Conservation (phyloP, 1,139 yeast genomes). For the Taiozyma sp. region DNA sequence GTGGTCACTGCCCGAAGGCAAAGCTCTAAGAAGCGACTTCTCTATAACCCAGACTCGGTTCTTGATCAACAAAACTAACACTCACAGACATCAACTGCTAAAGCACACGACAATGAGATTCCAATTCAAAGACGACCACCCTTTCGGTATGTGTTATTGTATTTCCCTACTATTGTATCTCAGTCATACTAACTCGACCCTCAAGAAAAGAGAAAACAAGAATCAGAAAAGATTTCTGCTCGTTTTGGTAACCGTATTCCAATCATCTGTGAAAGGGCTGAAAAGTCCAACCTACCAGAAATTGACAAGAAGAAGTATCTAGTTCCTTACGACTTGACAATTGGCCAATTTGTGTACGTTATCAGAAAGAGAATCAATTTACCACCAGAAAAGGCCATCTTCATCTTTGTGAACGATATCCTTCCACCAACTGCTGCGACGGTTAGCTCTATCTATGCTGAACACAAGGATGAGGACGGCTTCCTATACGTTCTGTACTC, state of each 20-base stretch:
- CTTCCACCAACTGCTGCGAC: constrained; percentile 97
- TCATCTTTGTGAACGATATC: constrained; percentile 92
- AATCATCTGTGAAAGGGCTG: constrained; percentile 95
- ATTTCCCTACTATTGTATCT: background rate
- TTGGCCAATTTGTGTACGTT: constrained; percentile 96
- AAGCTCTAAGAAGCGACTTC: background rate
- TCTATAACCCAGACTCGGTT: background rate
- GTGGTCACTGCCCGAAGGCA: background rate
- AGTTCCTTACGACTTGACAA: constrained; percentile 94
- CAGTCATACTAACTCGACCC: constrained; percentile 13
- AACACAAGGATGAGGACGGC: constrained; percentile 97
- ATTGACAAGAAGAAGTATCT: constrained; percentile 95
- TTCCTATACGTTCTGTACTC: constrained; percentile 90
- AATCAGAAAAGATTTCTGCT: constrained; percentile 85
- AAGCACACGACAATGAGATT: constrained; percentile 54
- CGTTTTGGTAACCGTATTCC: constrained; percentile 93
- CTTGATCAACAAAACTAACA: background rate
- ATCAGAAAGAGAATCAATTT: constrained; percentile 93
- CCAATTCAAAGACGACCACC: constrained; percentile 88
- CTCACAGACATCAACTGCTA: background rate
- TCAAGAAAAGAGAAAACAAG: constrained; percentile 89
- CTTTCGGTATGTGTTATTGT: constrained; percentile 56
- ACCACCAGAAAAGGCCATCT: constrained; percentile 96
- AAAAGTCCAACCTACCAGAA: constrained; percentile 92
- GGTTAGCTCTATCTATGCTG: constrained; percentile 91